Conservation (phyloP, 2,329 filamentous ascomycete genomes). For the Penicillium sp. region DNA sequence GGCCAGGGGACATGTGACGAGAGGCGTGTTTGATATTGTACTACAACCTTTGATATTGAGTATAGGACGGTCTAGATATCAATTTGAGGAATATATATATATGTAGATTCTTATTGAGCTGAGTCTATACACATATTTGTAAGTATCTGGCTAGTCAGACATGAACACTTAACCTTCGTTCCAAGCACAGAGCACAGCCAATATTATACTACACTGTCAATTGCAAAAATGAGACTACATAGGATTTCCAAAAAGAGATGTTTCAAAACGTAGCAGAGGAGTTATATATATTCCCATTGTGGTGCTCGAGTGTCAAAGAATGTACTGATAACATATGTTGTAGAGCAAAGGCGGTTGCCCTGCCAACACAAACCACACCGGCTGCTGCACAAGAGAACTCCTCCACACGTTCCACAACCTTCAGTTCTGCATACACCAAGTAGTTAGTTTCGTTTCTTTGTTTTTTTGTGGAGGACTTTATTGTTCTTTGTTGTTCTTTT, state of each 20-base stretch:
- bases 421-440: constrained; percentile 18
- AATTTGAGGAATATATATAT: not conserved
- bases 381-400: constrained; percentile 15
- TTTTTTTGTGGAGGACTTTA: constrained; percentile 14
- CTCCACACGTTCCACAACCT: constrained; percentile 17
- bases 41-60: not conserved
- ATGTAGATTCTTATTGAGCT: not conserved
- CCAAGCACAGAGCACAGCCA: not conserved
- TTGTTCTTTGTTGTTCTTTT: constrained; percentile 8
- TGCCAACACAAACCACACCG: constrained; percentile 20
- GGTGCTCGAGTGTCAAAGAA: not conserved
- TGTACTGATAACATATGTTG: not conserved
- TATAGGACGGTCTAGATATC: not conserved
- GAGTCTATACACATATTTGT: not conserved
- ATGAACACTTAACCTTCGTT: not conserved
- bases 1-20: constrained; percentile 18
- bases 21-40: not conserved
- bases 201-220: not conserved
- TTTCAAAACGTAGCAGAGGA: not conserved
- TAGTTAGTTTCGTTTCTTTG: constrained; percentile 20
- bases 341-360: constrained; percentile 15
- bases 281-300: not conserved
- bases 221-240: not conserved
- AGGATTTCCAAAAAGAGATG: not conserved
- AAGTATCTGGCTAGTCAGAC: not conserved